Conservation (phyloP, 2,329 filamentous ascomycete species). For the Verticillium isaacii region DNA sequence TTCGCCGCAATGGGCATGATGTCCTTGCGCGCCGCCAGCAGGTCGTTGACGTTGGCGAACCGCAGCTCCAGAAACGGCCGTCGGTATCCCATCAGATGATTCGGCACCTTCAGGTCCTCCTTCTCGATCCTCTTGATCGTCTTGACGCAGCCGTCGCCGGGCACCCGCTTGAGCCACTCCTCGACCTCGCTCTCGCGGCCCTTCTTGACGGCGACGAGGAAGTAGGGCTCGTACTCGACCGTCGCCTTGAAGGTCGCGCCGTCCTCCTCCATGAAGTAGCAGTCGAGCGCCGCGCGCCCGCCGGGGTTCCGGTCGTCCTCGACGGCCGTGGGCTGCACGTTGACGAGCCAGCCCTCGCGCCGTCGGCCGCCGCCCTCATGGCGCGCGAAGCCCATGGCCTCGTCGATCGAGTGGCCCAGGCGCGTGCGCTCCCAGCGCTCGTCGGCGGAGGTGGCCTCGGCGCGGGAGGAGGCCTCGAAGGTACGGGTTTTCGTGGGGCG, state of each 20-base stretch:
- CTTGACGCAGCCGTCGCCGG: conserved; percentile 78
- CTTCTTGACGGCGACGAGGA: conserved; percentile 83
- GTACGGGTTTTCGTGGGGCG: conserved; percentile 58
- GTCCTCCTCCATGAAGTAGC: conserved; percentile 93
- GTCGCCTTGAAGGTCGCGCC: conserved; percentile 92
- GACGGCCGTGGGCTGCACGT: conserved; percentile 86
- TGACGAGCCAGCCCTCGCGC: conserved; percentile 88
- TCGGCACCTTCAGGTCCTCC: conserved; percentile 92
- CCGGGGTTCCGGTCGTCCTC: conserved; percentile 79
- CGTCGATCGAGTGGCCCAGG: conserved; percentile 85
- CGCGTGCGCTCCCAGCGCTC: conserved; percentile 85
- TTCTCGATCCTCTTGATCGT: conserved; percentile 73
- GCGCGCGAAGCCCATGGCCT: conserved; percentile 87
- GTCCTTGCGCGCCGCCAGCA: conserved; percentile 78
- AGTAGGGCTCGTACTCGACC: conserved; percentile 94
- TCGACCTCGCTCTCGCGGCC: conserved; percentile 90
- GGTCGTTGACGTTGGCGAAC: conserved; percentile 82
- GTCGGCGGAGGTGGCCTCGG: conserved; percentile 84
- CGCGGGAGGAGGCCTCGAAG: conserved; percentile 71
- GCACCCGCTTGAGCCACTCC: conserved; percentile 82
- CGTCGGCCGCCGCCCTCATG: conserved; percentile 84
- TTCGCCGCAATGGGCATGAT: conserved; percentile 90
- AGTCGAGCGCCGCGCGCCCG: conserved; percentile 87
- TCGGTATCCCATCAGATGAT: conserved; percentile 87
- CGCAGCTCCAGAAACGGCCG: conserved; percentile 81